Evolutionary conservation across 2,329 filamentous ascomycete genomes (phyloP), one percentile per base, ranked within the genome.

Genomic region (Mycogone perniciosa): DNA sequence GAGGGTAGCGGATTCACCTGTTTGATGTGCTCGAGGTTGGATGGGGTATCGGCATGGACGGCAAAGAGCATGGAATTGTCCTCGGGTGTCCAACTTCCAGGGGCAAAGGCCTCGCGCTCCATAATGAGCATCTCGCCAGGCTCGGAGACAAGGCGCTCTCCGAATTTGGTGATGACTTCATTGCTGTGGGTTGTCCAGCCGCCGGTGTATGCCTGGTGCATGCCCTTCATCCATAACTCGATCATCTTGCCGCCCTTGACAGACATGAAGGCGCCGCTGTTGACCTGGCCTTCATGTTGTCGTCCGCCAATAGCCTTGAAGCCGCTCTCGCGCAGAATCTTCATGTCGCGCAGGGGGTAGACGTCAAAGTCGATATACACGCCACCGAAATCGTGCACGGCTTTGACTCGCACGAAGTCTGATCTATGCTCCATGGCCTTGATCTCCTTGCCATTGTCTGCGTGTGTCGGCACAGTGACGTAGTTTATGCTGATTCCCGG

Each of bases 101-200:
- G 62, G 20, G 56, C 59, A 43, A 62, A 60, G 9, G 60, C 61
- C 33, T 56, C 46, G 7, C 51, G 57, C 10, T 59, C 56, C 52
- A 64, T 43, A 33, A 60, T 58, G 31, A 64, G 57, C 48, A 61
- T 50, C 50, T 62, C 56, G 20, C 61, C 57, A 6, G 60, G 51
- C 35, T 57, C 56, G 4, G 44, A 26, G 6, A 53, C 52, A 4
- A 88, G 69, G 51, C 72, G 71, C 58, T 84, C 84, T 9, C 70
- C 57, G 8, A 64, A 31, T 7, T 35, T 29, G 4, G 60, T 64
- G 7, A 66, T 51, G 7, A 59, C 53, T 5, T 34, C 40, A 53
- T 65, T 62, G 52, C 59, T 60, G 44, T 64, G 62, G 1, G 61
- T 61, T n/a, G 54, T 60, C 61, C 60, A 66, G 5, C 45, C 44